phyloP scores from a whole-genome alignment of 495 filamentous ascomycete genomes.

The Venustampulla echinocandica region DNA sequence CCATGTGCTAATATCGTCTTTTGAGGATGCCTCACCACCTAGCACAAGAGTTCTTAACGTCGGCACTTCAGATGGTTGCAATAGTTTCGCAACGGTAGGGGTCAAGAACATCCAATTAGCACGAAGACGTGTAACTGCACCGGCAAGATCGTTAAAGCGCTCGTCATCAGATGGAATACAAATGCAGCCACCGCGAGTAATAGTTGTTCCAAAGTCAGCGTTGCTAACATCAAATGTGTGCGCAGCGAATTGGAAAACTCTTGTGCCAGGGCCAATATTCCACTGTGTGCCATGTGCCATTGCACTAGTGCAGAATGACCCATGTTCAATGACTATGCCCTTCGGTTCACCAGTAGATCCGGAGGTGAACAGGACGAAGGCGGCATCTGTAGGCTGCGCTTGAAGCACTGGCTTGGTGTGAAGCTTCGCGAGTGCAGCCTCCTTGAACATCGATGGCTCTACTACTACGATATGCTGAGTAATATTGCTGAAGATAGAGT shows the following conservation, averaged over 20 bases:
- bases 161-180: slow-evolving; percentile 32
- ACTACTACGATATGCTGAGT: background rate
- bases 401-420: background rate
- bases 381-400: slow-evolving; percentile 19
- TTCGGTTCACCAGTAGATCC: slow-evolving; percentile 42
- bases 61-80: slow-evolving; percentile 32
- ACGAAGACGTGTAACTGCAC: slow-evolving; percentile 27
- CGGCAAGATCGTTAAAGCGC: slow-evolving; percentile 28
- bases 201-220: slow-evolving; percentile 72
- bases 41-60: slow-evolving; percentile 24
- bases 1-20: slow-evolving; percentile 49
- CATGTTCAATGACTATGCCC: slow-evolving; percentile 25
- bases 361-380: slow-evolving; percentile 45
- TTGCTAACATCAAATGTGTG: slow-evolving; percentile 70
- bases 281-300: slow-evolving; percentile 39
- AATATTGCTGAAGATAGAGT: background rate
- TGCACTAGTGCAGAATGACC: slow-evolving; percentile 23
- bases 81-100: slow-evolving; percentile 39
- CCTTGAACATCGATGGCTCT: too few relatives aligned
- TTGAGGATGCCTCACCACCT: slow-evolving; percentile 6
- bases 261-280: slow-evolving; percentile 28
- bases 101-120: slow-evolving; percentile 32
- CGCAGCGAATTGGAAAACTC: slow-evolving; percentile 10
- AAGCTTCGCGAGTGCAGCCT: too few relatives aligned
- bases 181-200: slow-evolving; percentile 22